Base-by-base conservation (phyloP, 306 rosid genomes). In the Luffa acutangula region DNA sequence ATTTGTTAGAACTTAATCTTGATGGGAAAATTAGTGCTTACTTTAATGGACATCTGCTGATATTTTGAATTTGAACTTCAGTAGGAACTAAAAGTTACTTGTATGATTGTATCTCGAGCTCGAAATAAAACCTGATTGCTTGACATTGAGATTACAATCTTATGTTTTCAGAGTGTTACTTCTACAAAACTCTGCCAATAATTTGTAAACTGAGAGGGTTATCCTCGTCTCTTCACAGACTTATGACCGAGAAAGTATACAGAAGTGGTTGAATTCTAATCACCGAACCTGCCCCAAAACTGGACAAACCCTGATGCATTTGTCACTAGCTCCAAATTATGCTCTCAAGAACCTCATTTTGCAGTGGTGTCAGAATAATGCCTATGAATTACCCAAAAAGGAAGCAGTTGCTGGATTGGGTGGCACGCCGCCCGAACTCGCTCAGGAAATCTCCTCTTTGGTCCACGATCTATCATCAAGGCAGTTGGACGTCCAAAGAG, bases 161-260 rank as follows among this genome's bases (percentile, higher is more conserved):
- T 51, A 37, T 43, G 53, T 80, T 77, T 62, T 75, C 7, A 67
- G 54, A 9, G 56, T 71, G 76, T 71, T 71, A 21, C 56, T 71
- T 20, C 17, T 71, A 34, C 74, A 65, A 65, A 65, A 36, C 75
- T 53, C 48, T 78, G 59, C 51, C 31, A 18, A 71, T 79, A 48
- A 57, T 42, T 53, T 82, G 79, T 73, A 20, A 63, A 34, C 83
- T 86, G 83, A 83, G 76, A 20, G 39, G 18, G 53, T 59, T 79
- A 59, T 81, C 54, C 39, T 81, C 73, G 69, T 77, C 71, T 39
- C 79, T 70, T 70, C 79, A 34, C 80, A 94, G 97, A 92, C 97
- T 63, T 92, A 90, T 72, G 98, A 94, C 77, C 87, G 94, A 83
- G 93, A 87, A 77, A 92, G 97, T 88, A 94, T 94, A 85, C 85